Base-by-base conservation (phyloP, 306 rosid genomes). In the Begonia peltatifolia region DNA sequence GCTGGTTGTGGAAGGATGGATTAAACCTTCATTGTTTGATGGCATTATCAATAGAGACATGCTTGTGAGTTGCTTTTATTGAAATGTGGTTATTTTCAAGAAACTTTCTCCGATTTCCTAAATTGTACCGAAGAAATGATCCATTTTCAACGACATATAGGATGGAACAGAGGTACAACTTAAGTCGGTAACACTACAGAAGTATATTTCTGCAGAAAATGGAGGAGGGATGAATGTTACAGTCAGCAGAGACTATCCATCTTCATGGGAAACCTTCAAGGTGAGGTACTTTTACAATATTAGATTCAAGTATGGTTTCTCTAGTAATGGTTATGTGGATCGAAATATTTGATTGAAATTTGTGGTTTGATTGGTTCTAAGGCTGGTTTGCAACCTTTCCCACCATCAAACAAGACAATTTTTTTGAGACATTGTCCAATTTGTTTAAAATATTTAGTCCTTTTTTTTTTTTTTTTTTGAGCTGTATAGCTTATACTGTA, bases 1-100 rank as follows among this genome's bases (percentile, higher is more conserved):
- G 95, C 67, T 89, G 74, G 94, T 85, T 7, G 68, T 85, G 57
- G 94, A 89, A 78, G 97, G 95, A 60, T 89, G 97, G 97, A 89
- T 89, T 56, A 82, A 89, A 72, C 89, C 97, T 64, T 82, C 97
- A 53, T 69, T 89, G 57, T 84, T 89, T 74, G 93, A 84, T 75
- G 97, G 78, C 70, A 89, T 89, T 74, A 76, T 87, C 76, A 82
- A 84, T 76, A 83, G 77, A 70, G 93, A 89, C 73, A 80, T 89
- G 95, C 84, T 89, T 54, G 95, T 89, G 70, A 84, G 87, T 50
- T 18, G 59, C 62, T 69, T 55, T 20, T 30, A 30, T 30, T 30
- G 1, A 30, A 30, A 30, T 30, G 38, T 30, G 38, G 38, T 2
- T 30, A 6, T 30, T 30, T 30, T 30, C 38, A 30, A 30, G 38